Evolutionary conservation across 73 alveolate species (phyloP).

Genomic region (Paramecium tetraurelia): DNA sequence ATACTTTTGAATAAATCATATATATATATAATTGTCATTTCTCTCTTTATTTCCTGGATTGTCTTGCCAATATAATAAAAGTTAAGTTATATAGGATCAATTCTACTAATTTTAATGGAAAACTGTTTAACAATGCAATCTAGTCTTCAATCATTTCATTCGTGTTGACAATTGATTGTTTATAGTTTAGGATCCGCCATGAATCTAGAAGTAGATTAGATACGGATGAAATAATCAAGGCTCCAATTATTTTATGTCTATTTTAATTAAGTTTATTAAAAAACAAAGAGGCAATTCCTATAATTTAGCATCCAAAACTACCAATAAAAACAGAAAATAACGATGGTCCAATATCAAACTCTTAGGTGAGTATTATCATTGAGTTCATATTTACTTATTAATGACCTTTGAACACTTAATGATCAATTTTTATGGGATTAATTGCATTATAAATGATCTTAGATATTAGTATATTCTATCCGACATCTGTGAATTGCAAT

Average conservation of each 20-base stretch:
- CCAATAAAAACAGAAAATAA: constrained; percentile 16
- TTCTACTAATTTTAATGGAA: background rate
- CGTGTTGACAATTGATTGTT: background rate
- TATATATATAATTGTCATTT: background rate
- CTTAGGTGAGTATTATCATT: background rate
- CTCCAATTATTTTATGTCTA: background rate
- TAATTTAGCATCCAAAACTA: background rate
- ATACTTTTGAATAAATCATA: background rate
- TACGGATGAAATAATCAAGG: background rate
- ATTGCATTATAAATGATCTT: background rate
- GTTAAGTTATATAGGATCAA: background rate
- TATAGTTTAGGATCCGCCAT: background rate
- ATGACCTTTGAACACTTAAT: background rate
- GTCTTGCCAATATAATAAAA: background rate
- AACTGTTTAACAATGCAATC: background rate
- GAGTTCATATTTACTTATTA: constrained; percentile 24
- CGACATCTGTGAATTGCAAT: background rate
- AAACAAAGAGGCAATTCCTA: background rate
- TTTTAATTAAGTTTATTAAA: background rate
- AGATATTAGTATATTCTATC: background rate
- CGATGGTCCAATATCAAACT: constrained; percentile 27
- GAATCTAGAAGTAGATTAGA: background rate
- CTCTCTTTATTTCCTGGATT: background rate
- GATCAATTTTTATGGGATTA: background rate
- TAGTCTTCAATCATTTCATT: background rate